These are phyloP conservation scores for Strigomonas oncopelti DNA, from an alignment of 208 protist genomes.

Conservation along the genomic window DNA sequence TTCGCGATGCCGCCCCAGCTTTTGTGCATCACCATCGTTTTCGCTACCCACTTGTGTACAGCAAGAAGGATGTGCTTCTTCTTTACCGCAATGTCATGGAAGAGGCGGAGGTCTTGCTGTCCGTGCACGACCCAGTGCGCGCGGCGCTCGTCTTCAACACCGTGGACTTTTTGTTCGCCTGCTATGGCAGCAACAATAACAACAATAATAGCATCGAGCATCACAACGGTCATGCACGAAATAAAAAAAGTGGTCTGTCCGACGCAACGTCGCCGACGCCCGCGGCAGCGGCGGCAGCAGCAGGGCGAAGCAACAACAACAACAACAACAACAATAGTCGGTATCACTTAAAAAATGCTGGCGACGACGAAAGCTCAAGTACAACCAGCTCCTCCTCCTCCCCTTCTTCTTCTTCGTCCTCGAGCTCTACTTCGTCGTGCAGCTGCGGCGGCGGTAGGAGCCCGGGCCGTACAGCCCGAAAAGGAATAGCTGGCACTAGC, in stretches of 20 bases:
- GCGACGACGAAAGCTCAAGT: background rate
- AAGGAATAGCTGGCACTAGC: background rate
- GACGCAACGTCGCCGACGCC: background rate
- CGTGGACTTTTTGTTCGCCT: conserved; percentile 52
- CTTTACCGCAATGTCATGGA: conserved; percentile 60
- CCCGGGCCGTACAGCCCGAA: background rate
- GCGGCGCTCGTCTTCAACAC: conserved; percentile 79
- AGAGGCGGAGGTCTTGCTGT: conserved; percentile 67
- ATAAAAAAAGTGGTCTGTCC: background rate
- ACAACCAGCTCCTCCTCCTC: no score
- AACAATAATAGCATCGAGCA: conserved; percentile 20
- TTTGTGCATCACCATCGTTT: conserved; percentile 64
- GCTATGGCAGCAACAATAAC: conserved; percentile 5
- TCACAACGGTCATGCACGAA: background rate
- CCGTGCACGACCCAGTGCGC: conserved; percentile 77
- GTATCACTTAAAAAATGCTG: background rate
- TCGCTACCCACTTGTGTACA: conserved; percentile 58
- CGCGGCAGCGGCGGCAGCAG: conserved; percentile 26
- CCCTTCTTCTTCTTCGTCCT: background rate
- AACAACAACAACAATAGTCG: no score
- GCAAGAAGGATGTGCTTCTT: conserved; percentile 45
- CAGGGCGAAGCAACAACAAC: conserved; percentile 71
- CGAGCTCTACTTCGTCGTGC: no score
- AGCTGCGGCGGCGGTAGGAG: background rate
- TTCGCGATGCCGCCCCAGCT: conserved; percentile 22